Evolutionary conservation across 345 rosid species (phyloP).

Genomic region (Gossypium sturtianum): DNA sequence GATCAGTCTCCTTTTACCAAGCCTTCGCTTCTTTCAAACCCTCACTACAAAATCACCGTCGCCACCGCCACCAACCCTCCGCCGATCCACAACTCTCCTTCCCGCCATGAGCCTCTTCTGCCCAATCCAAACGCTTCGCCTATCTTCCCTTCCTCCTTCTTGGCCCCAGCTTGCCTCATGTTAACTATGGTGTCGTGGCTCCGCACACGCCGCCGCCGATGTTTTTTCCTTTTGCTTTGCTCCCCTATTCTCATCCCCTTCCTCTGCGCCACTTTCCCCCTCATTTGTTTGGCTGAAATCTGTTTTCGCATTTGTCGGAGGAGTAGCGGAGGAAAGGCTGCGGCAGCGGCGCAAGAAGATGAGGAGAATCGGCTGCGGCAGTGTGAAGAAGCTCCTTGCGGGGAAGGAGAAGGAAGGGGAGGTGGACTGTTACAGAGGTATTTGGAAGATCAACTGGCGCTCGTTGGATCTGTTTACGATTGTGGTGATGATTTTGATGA

Average conservation of each 20-base stretch:
- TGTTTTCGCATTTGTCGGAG: slow-evolving; percentile 32
- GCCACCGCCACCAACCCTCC: neutral
- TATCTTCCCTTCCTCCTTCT: slow-evolving; percentile 1
- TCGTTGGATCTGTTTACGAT: slow-evolving; percentile 45
- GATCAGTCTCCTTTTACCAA: neutral
- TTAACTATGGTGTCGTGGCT: slow-evolving; percentile 38
- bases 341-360: slow-evolving; percentile 15
- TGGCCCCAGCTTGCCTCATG: slow-evolving; percentile 28
- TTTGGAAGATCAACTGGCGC: slow-evolving; percentile 56
- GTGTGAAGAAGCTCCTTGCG: slow-evolving; percentile 54
- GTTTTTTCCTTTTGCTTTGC: slow-evolving; percentile 39
- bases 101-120: slow-evolving; percentile 6
- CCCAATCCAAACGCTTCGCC: neutral
- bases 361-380: slow-evolving; percentile 34
- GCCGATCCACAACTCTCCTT: neutral
- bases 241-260: slow-evolving; percentile 58
- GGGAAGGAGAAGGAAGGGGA: slow-evolving; percentile 23
- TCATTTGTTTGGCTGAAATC: slow-evolving; percentile 45
- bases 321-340: slow-evolving; percentile 9
- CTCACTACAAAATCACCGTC: slow-evolving; percentile 4
- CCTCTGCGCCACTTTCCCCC: slow-evolving; percentile 43
- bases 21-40: neutral
- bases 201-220: slow-evolving; percentile 41
- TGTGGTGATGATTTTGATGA: slow-evolving; percentile 32
- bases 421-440: slow-evolving; percentile 51